Base-by-base conservation (phyloP, 2,329 filamentous ascomycete species). In the Colletotrichum tropicale region DNA sequence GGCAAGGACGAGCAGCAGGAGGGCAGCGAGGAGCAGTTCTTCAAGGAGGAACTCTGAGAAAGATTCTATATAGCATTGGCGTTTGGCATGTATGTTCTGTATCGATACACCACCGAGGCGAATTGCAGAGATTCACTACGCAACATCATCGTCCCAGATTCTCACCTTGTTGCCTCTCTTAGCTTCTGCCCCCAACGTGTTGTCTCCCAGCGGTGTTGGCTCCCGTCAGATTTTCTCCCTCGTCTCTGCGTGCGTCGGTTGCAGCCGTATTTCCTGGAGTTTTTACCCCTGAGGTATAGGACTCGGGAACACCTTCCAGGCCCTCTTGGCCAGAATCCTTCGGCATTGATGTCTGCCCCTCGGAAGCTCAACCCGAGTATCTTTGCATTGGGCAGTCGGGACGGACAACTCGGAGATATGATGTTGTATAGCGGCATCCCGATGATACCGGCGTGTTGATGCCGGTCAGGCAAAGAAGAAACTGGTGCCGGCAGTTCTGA, bases 21-120 rank as follows among this genome's bases (percentile, higher is more conserved):
- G 28, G 36, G 78, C 58, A 61, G 88, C 72, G 83, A 91, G 77
- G 88, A 91, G 80, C 82, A 84, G 76, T 89, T 89, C 77, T 89
- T 87, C 80, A 87, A 89, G 81, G 87, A 92, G 79, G 87, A 91
- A 74, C 81, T 91, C 78, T 90, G 65, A 74, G 43, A 26, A 18
- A 8, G 32, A 48, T 18, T 26, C 21, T 58, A 21, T 66, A 43
- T 48, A 71, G 76, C 58, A 76, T 71, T 56, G 76, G 76, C 76
- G 76, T 77, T 77, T 70, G 55, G 68, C 28, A 52, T 75, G 36
- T 52, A 58, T 60, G 21, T 56, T 18, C 70, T 67, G 61, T 72
- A 64, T 66, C 38, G 55, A 62, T 62, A 66, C 61, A 60, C 68
- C 21, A 30, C 21, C 30, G 26, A 21, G 32, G 65, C 52, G 48